Conservation (phyloP, 2,329 filamentous ascomycete species). For the Botrytis elliptica region DNA sequence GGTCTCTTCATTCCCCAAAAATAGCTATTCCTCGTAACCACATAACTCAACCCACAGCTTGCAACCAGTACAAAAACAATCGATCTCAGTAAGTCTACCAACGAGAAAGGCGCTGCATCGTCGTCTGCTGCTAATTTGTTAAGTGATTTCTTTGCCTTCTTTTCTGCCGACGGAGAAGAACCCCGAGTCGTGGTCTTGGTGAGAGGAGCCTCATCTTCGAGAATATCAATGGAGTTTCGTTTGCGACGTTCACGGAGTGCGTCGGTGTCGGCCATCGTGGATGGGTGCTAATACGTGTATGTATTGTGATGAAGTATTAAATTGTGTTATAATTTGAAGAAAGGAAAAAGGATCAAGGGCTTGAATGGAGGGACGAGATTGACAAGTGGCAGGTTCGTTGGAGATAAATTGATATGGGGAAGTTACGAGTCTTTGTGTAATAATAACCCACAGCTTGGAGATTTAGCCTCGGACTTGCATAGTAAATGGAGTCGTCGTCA, state of each 20-base stretch:
- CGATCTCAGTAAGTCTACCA: slow-evolving; percentile 33
- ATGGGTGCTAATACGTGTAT: background rate
- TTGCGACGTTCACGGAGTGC: slow-evolving; percentile 15
- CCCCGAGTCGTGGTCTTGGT: background rate
- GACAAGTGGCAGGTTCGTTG: slow-evolving; percentile 11
- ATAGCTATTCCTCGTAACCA: slow-evolving; percentile 37
- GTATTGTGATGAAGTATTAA: background rate
- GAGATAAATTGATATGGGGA: slow-evolving; percentile 8
- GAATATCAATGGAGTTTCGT: background rate
- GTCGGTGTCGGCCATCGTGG: slow-evolving; percentile 8
- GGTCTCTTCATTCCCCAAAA: slow-evolving; percentile 35
- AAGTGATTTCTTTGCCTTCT: slow-evolving; percentile 11
- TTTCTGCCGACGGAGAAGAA: background rate
- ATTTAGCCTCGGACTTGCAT: slow-evolving; percentile 11
- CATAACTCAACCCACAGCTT: slow-evolving; percentile 34
- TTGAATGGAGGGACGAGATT: background rate
- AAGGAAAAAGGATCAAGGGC: background rate
- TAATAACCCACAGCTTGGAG: background rate
- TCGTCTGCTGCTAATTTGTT: slow-evolving; percentile 30
- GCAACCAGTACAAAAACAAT: slow-evolving; percentile 35
- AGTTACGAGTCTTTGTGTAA: background rate
- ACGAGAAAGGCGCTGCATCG: slow-evolving; percentile 31
- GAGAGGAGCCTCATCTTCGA: background rate
- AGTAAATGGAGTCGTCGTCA: slow-evolving; percentile 3
- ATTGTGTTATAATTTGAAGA: background rate